phyloP scores from a whole-genome alignment of 441 rosid genomes.

The Biscutella laevigata region DNA sequence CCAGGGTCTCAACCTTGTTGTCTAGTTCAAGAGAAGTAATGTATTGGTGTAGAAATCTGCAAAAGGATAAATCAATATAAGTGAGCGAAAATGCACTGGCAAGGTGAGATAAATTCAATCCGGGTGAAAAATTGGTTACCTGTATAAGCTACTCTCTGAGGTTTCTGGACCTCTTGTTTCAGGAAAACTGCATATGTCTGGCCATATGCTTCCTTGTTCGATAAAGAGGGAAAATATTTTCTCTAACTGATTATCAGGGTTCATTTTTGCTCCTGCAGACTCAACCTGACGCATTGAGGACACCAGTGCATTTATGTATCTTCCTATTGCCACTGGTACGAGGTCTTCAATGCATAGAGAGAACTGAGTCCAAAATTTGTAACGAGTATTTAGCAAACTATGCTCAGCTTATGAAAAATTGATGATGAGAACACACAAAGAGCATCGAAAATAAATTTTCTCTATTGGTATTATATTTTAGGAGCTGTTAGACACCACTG shows the following conservation, averaged over 20 bases:
- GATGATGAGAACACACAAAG: constrained; percentile 12
- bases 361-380: constrained; percentile 47
- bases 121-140: constrained; percentile 39
- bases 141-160: constrained; percentile 74
- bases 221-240: constrained; percentile 81
- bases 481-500: constrained; percentile 1
- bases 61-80: constrained; percentile 18
- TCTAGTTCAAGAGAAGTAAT: constrained; percentile 54
- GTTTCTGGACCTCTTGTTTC: constrained; percentile 63
- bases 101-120: constrained; percentile 6
- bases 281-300: constrained; percentile 51
- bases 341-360: constrained; percentile 91
- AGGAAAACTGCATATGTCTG: constrained; percentile 67
- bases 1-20: constrained; percentile 75
- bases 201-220: constrained; percentile 95
- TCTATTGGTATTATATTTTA: not conserved
- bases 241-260: constrained; percentile 60
- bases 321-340: constrained; percentile 83
- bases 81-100: not conserved
- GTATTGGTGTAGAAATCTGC: constrained; percentile 71
- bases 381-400: constrained; percentile 15
- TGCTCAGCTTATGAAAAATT: constrained; percentile 4
- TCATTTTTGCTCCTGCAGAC: constrained; percentile 30
- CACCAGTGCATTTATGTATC: constrained; percentile 69
- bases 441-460: not conserved